These are phyloP conservation scores for Udeniomyces megalosporus DNA, from an alignment of 768 basidiomycete genomes.

Conservation along the genomic window DNA sequence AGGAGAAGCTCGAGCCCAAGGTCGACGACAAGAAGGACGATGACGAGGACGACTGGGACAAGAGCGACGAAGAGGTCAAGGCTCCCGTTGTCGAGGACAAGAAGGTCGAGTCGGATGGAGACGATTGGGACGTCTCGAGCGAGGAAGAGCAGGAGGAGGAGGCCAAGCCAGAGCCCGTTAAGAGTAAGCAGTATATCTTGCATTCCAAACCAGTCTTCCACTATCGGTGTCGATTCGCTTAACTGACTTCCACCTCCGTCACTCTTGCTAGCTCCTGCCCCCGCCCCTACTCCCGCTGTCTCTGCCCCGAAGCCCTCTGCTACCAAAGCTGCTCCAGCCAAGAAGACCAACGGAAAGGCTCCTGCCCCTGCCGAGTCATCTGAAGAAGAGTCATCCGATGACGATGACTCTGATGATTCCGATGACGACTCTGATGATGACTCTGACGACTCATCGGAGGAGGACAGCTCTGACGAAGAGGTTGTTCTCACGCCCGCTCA, in stretches of 20 bases:
- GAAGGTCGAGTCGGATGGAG: slow-evolving; percentile 21
- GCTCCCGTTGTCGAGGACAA: not conserved
- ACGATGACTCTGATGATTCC: slow-evolving; percentile 35
- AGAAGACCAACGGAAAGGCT: slow-evolving; percentile 22
- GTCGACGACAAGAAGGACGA: slow-evolving; percentile 24
- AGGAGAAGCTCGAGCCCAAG: slow-evolving; percentile 32
- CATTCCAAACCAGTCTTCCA: not conserved
- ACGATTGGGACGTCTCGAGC: slow-evolving; percentile 53
- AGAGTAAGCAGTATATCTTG: not conserved
- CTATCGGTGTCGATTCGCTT: no score
- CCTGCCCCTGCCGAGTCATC: slow-evolving; percentile 32
- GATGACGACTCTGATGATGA: slow-evolving; percentile 29
- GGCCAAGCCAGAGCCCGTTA: slow-evolving; percentile 10
- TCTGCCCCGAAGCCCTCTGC: slow-evolving; percentile 16
- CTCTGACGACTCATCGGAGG: slow-evolving; percentile 21
- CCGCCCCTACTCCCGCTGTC: slow-evolving; percentile 12
- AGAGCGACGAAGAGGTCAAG: slow-evolving; percentile 21
- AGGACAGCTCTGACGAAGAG: slow-evolving; percentile 22
- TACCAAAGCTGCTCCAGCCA: slow-evolving; percentile 16
- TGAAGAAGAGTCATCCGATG: slow-evolving; percentile 33
- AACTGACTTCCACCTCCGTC: not conserved
- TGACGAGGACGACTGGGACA: slow-evolving; percentile 30
- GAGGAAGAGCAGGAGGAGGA: slow-evolving; percentile 44
- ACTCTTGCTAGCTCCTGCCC: slow-evolving; percentile 20
- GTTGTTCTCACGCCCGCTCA: slow-evolving; percentile 45